Base-by-base conservation (phyloP, 2,329 filamentous ascomycete genomes). In the Phyllosticta capitalensis region DNA sequence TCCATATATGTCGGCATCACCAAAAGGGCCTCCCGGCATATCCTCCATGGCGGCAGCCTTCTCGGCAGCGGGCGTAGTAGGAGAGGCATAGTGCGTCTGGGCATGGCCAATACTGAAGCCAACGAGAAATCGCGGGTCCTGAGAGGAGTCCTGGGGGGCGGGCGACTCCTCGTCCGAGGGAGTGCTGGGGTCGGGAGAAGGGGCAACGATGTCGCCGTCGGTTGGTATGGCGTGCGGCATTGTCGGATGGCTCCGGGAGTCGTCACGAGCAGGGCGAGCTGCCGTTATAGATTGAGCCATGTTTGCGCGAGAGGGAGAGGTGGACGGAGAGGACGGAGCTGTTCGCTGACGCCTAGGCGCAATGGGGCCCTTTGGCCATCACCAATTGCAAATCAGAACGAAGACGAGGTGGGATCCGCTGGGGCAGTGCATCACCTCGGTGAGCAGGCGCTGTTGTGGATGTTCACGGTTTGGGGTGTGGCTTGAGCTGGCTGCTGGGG, bases 81-180 rank as follows among this genome's bases (percentile, higher is more conserved):
- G 78, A 19, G 81, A 81, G 38, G 76, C 80, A 67, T 85, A 73
- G 51, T 79, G 77, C 55, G 78, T 82, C 67, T 86, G 83, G 50
- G 77, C 75, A 48, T 75, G 76, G 61, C 81, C 76, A 63, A 86
- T 83, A 66, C 82, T 84, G 65, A 85, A 75, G 2, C 81, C 82
- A 64, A 86, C 75, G 33, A 83, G 74, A 12, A 71, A 74, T 56
- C 74, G 71, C 17, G 70, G 74, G 62, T 76, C 73, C 54, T 76
- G 73, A 53, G 72, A 61, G 62, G 70, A 62, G 33, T 60, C 62
- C 26, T 63, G 61, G 57, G 69, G 65, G 56, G 69, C 65, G 57
- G 69, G 59, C 45, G 68, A 69, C 53, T 62, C 67, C 55, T 78
- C 76, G 24, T 78, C 76, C 56, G 76, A 78, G 5, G 76, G 76